These are phyloP conservation scores for Cucurbita ficifolia DNA, from an alignment of 306 rosid genomes.

Conservation along the genomic window DNA sequence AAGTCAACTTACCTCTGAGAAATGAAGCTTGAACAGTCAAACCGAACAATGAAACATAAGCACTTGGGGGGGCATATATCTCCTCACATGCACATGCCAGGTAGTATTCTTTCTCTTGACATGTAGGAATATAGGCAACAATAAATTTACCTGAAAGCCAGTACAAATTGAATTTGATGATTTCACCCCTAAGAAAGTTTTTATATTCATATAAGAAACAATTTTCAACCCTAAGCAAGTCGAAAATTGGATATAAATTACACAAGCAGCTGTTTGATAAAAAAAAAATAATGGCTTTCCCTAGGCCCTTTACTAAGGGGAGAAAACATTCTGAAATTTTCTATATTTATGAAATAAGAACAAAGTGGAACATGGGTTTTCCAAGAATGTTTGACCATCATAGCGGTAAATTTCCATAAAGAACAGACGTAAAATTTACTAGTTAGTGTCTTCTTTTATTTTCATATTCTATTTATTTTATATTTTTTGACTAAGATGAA, in stretches of 20 bases:
- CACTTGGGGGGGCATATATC: constrained; percentile 91
- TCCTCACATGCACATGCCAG: constrained; percentile 92
- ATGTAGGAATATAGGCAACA: constrained; percentile 74
- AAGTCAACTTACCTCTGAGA: constrained; percentile 47
- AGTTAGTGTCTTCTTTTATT: not conserved
- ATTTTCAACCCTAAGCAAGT: not conserved
- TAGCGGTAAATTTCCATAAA: not conserved
- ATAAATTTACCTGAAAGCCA: constrained; percentile 56
- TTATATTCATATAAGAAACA: too few relatives aligned
- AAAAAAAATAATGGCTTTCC: not conserved
- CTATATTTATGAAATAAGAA: not conserved
- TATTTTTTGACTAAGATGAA: too few relatives aligned
- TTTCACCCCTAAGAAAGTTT: not conserved
- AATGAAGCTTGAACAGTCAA: constrained; percentile 76
- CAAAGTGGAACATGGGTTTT: not conserved
- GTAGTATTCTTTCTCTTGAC: constrained; percentile 84
- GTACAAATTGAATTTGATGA: constrained; percentile 2
- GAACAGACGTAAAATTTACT: not conserved
- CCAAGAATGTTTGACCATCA: not conserved
- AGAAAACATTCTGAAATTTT: not conserved
- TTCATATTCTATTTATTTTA: too few relatives aligned
- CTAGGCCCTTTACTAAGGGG: not conserved
- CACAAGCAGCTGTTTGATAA: not conserved
- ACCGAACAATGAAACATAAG: constrained; percentile 84
- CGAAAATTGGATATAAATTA: not conserved